A percentile compares a stretch with the other conserved stretches of the same genome.
phyloP scores from a whole-genome alignment of 768 basidiomycete species.

The Lentinula boryana region DNA sequence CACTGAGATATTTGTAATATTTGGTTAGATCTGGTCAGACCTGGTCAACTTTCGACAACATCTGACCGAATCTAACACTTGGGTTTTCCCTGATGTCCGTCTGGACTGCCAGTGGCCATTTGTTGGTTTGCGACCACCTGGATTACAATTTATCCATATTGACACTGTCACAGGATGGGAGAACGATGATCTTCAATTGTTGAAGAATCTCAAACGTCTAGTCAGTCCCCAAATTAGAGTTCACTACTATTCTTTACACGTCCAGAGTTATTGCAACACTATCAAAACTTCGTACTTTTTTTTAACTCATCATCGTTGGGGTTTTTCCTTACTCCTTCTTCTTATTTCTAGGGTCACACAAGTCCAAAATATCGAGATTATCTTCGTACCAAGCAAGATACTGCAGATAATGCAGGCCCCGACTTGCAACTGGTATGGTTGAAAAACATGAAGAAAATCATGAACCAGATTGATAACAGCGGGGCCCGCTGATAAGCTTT shows the following conservation, averaged over 20 bases:
- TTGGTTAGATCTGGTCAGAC: no score
- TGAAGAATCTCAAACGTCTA: background rate
- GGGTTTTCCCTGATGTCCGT: no score
- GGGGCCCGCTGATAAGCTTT: background rate
- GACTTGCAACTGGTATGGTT: conserved; percentile 9
- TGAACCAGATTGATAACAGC: conserved; percentile 14
- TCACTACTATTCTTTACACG: no score
- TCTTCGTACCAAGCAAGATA: conserved; percentile 2
- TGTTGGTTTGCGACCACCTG: background rate
- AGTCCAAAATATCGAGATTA: background rate
- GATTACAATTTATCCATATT: background rate
- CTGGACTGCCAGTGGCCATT: no score
- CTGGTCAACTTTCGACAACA: no score
- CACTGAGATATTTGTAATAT: no score
- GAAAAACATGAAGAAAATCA: conserved; percentile 10
- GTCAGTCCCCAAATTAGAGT: background rate
- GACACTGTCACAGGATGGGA: background rate
- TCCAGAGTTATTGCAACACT: no score
- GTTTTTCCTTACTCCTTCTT: background rate
- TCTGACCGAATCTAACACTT: no score
- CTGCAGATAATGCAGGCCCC: conserved; percentile 5
- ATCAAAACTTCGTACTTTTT: no score
- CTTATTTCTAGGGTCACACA: background rate
- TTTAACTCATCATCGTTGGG: no score
- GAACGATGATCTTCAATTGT: background rate